phyloP scores from a whole-genome alignment of 2,329 filamentous ascomycete species.

The Hypocrella siamensis region DNA sequence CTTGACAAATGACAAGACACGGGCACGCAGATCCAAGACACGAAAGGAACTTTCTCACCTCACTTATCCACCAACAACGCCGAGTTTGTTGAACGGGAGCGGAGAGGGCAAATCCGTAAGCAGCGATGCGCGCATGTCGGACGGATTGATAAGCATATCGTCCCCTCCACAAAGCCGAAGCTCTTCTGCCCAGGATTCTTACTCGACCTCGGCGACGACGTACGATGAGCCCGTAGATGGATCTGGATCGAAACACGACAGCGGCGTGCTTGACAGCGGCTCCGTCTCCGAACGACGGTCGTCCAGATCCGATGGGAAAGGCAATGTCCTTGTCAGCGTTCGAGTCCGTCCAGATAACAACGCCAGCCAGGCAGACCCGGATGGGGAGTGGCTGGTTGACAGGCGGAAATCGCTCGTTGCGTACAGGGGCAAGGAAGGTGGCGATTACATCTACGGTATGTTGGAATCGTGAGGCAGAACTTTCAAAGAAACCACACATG shows the following conservation, averaged over 20 bases:
- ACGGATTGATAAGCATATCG: conserved; percentile 59
- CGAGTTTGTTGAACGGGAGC: conserved; percentile 65
- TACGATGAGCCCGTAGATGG: conserved; percentile 64
- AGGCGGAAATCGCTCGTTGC: conserved; percentile 67
- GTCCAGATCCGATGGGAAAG: conserved; percentile 59
- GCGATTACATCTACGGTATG: conserved; percentile 84
- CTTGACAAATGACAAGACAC: conserved; percentile 34
- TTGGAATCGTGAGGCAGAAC: not conserved
- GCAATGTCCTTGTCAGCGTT: conserved; percentile 92
- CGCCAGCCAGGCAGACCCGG: conserved; percentile 42
- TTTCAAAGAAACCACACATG: too few species aligned
- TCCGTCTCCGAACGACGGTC: conserved; percentile 25
- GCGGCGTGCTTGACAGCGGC: conserved; percentile 11
- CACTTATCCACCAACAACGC: conserved; percentile 35
- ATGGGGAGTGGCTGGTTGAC: conserved; percentile 87
- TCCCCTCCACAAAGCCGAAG: conserved; percentile 81
- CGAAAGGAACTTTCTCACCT: conserved; percentile 36
- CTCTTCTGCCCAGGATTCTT: conserved; percentile 84
- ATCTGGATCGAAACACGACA: conserved; percentile 16
- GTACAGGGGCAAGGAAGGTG: conserved; percentile 77
- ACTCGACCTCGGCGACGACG: conserved; percentile 77
- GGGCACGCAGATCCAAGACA: conserved; percentile 37
- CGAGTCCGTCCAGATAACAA: conserved; percentile 73
- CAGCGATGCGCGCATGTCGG: conserved; percentile 49
- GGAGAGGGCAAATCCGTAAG: conserved; percentile 67